phyloP scores from a whole-genome alignment of 2,329 filamentous ascomycete species.

The Penicillium sp. region DNA sequence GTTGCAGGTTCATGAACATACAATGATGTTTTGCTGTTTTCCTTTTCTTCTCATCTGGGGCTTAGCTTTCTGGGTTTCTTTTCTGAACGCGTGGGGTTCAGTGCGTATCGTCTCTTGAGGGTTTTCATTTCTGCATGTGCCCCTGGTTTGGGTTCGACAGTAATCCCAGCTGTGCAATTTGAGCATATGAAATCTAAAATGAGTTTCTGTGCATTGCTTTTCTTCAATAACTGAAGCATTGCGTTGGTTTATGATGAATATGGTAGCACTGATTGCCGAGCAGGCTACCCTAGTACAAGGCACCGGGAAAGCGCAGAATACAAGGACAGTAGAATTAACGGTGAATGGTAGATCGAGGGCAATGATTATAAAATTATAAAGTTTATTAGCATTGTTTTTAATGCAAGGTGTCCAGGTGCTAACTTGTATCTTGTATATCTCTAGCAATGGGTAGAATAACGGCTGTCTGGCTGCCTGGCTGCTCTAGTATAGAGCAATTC shows the following conservation, averaged over 20 bases:
- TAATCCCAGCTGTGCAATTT: background rate
- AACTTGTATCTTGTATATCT: too few relatives aligned
- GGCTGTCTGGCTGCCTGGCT: too few relatives aligned
- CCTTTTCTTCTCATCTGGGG: slow-evolving; percentile 12
- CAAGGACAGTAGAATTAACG: too few relatives aligned
- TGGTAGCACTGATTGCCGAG: background rate
- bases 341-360: too few relatives aligned
- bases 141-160: background rate
- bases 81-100: slow-evolving; percentile 14
- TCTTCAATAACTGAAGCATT: slow-evolving; percentile 11
- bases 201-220: background rate
- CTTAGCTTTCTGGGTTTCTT: slow-evolving; percentile 10
- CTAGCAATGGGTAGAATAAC: too few relatives aligned
- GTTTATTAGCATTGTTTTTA: too few relatives aligned
- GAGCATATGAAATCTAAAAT: background rate
- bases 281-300: too few relatives aligned
- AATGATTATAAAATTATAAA: too few relatives aligned
- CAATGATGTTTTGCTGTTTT: slow-evolving; percentile 10
- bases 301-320: too few relatives aligned
- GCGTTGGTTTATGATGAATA: background rate
- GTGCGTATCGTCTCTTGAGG: slow-evolving; percentile 14
- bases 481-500: too few relatives aligned
- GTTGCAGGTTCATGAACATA: slow-evolving; percentile 13
- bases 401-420: too few relatives aligned
- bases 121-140: slow-evolving; percentile 9